These are phyloP conservation scores for Oenanthe sinensis DNA, from an alignment of 129 eudicot genomes.

Conservation along the genomic window DNA sequence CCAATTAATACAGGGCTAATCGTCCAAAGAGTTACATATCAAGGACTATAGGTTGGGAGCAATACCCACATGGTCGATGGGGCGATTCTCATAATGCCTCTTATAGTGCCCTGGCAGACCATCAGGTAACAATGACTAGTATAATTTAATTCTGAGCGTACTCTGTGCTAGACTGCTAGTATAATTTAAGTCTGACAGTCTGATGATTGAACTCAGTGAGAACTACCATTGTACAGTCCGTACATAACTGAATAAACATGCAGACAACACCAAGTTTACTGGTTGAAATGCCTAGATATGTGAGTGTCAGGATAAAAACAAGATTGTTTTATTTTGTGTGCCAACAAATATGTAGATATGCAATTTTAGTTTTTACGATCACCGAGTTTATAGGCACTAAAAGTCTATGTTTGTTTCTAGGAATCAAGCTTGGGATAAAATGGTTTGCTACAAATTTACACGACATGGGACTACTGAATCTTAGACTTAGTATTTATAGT, in stretches of 20 bases:
- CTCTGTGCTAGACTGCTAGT: background rate
- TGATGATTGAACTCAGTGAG: background rate
- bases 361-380: background rate
- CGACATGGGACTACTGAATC: background rate
- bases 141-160: background rate
- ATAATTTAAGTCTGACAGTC: background rate
- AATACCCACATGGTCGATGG: conserved; percentile 94
- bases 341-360: background rate
- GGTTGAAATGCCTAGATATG: background rate
- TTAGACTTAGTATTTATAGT: background rate
- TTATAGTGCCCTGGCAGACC: conserved; percentile 79
- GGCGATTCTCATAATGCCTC: conserved; percentile 86
- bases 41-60: conserved; percentile 88
- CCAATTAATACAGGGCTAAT: conserved; percentile 65
- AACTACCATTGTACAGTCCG: background rate
- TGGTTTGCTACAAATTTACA: background rate
- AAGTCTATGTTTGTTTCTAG: background rate
- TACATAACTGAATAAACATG: background rate
- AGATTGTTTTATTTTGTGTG: background rate
- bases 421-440: background rate
- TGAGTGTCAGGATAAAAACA: background rate
- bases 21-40: conserved; percentile 98
- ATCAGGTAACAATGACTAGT: conserved; percentile 52
- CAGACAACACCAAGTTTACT: background rate
- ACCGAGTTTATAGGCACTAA: background rate